Evolutionary conservation across 495 filamentous ascomycete species (phyloP).

Genomic region (Trichoderma gamsii): DNA sequence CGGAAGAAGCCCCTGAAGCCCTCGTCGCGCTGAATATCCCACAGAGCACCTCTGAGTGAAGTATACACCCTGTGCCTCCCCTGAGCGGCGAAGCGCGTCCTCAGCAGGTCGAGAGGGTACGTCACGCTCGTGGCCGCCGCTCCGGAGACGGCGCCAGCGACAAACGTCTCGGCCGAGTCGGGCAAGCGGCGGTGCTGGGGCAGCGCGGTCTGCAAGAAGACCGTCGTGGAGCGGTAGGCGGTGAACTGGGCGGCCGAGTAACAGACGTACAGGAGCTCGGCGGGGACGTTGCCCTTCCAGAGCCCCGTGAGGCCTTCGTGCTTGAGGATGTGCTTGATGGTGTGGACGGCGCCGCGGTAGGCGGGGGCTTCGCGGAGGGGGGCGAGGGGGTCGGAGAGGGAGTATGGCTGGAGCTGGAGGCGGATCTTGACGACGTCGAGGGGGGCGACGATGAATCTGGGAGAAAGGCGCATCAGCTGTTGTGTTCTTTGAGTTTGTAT

Average conservation of each 20-base stretch:
- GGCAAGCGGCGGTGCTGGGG: slow-evolving; percentile 34
- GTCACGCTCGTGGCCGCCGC: slow-evolving; percentile 74
- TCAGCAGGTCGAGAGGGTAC: slow-evolving; percentile 88
- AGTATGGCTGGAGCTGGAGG: slow-evolving; percentile 84
- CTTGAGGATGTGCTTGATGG: slow-evolving; percentile 65
- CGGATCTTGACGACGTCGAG: slow-evolving; percentile 96
- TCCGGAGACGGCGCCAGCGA: slow-evolving; percentile 75
- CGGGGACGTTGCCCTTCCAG: slow-evolving; percentile 97
- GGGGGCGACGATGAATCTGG: slow-evolving; percentile 81
- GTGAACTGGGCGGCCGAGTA: slow-evolving; percentile 89
- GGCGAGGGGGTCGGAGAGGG: slow-evolving; percentile 60
- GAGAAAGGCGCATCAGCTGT: neutral
- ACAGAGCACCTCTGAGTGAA: slow-evolving; percentile 58
- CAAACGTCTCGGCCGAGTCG: slow-evolving; percentile 58
- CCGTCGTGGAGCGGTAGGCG: slow-evolving; percentile 68
- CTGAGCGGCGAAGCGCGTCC: slow-evolving; percentile 93
- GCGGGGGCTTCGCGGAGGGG: slow-evolving; percentile 53
- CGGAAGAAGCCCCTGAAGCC: slow-evolving; percentile 77
- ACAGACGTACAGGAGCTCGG: slow-evolving; percentile 84
- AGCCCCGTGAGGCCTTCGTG: slow-evolving; percentile 80
- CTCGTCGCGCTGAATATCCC: slow-evolving; percentile 68
- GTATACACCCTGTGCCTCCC: slow-evolving; percentile 76
- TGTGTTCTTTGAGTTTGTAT: neutral
- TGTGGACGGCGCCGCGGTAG: slow-evolving; percentile 74
- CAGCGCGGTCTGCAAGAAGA: slow-evolving; percentile 45